Evolutionary conservation across 768 basidiomycete genomes (phyloP), one percentile per base, ranked within the genome.

Genomic region (Galerina sulciceps): DNA sequence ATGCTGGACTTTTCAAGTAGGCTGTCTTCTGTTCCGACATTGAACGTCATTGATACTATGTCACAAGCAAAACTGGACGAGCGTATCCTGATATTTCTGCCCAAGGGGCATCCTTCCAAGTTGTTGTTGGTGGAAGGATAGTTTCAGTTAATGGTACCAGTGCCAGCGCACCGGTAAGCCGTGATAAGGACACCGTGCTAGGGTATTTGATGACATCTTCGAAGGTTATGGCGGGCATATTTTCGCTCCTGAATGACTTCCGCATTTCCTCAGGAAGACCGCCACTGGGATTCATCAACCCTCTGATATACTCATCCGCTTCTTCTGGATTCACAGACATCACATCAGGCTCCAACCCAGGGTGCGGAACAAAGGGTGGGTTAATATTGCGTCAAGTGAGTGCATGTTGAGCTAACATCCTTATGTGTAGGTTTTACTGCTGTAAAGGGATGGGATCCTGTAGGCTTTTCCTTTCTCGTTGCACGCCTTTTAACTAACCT

Each of bases 51-150:
- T n/a, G 46, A 48, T 40, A 31, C 18, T 73, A 31, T 31, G 8
- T 31, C 8, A 31, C 26, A 4, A 79, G 83, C 74, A 58, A 79
- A 67, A 61, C 76, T 59, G 80, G 84, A 44, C 78, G 86, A 35
- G 86, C 80, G 10, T 88, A 81, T 65, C 87, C 87, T 15, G 87
- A 88, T 60, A 62, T 88, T 22, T 71, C 85, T 37, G 87, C 85
- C 6, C 84, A 85, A 56, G 81, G 79, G 6, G 62, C 75, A 41
- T 74, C 76, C 6, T 89, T 86, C 80, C 85, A 85, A 63, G 80
- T 89, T 34, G 77, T 89, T 58, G 67, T 86, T 38, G 77, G 79
- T 45, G 85, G 84, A 0, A 36, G 56, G 0, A 66, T 73, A 3
- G 40, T 26, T 8, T 77, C 75, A 18, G 81, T 85, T 35, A 81